Base-by-base conservation (phyloP, 495 filamentous ascomycete genomes). In the Baudoinia panamericana region DNA sequence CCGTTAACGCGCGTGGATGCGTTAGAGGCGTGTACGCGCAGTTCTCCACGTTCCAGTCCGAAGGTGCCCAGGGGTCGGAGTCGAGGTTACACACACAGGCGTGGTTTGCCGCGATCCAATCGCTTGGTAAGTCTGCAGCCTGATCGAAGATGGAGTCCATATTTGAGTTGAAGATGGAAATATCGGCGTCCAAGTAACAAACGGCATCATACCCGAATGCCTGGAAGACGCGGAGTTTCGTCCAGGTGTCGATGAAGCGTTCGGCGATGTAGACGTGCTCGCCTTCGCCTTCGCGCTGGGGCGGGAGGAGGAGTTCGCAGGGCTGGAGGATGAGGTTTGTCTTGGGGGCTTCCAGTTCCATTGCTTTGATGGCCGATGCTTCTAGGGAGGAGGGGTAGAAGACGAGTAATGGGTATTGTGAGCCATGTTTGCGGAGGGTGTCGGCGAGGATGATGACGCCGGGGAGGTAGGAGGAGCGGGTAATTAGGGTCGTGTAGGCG, bases 161-260 rank as follows among this genome's bases (percentile, higher is more conserved):
- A 36, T 67, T 65, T n/a, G n/a, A n/a, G 22, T 44, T 36, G 33
- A 52, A 56, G 17, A 72, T 50, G 11, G 67, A 52, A 54, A 72
- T 70, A 45, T 73, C 70, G 2, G 64, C 64, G 40, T 74, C 71
- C 11, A 74, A 55, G 31, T 67, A 66, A 26, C 63, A 60, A 17
- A 68, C 41, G 15, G 53, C 59, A 31, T 65, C 46, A 39, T 59
- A 63, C 11, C 53, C 56, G 23, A 50, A 56, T 2, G 69, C 45
- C 21, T 62, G 60, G 51, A 72, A 74, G 16, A 69, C 68, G 18
- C 61, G 59, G 0, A 73, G 58, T 39, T 75, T 74, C 1, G 69
- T 71, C 68, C 67, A 73, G 13, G 70, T 73, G 41, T 73, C 68
- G 30, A 51, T 49, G 39, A 72, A 73, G 11, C 68, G 63, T 24